Base-by-base conservation (phyloP, 257 asterid species). In the Nicotiana noctiflora region DNA sequence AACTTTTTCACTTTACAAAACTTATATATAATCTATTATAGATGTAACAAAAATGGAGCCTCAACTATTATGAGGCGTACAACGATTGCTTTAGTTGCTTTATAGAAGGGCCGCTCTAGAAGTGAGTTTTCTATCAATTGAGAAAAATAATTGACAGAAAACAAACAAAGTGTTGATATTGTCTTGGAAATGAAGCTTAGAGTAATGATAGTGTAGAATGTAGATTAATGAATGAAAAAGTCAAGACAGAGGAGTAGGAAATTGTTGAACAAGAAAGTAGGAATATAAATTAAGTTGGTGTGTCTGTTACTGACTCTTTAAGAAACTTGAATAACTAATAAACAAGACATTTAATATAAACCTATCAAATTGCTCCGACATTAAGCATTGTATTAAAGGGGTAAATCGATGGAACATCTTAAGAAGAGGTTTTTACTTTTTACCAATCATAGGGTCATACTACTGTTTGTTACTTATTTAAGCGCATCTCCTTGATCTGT, bases 241-340 rank as follows among this genome's bases (percentile, higher is more conserved):
- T 10, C 15, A 18, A 40, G 49, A 65, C 9, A 46, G 61, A 46
- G 23, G 10, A 18, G 78, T 80, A 65, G 53, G 65, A 56, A 81
- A 84, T 83, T 10, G 93, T 67, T 85, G 78, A 88, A 86, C 87
- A 82, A 86, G 61, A 77, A 86, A 80, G 4, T 40, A 51, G 70
- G 15, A 14, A 17, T 74, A n/a, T 15, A 56, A 5, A 40, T 13
- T 51, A 32, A 59, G 83, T 82, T 63, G 90, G 89, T 81, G 81
- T 23, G 82, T 81, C 62, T 80, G 87, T 74, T 68, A 78, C 19
- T 72, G 84, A 85, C 85, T 79, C 83, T 66, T 57, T 31, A 62
- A 65, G 66, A 10, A 67, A 14, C 5, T 21, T 31, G 70, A 21
- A 44, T 27, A 62, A 14, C 18, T 60, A 44, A 72, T 3, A 25